A percentile compares a stretch with the other conserved stretches of the same genome.
phyloP scores from a whole-genome alignment of 345 rosid species.

The Camelina laxa region DNA sequence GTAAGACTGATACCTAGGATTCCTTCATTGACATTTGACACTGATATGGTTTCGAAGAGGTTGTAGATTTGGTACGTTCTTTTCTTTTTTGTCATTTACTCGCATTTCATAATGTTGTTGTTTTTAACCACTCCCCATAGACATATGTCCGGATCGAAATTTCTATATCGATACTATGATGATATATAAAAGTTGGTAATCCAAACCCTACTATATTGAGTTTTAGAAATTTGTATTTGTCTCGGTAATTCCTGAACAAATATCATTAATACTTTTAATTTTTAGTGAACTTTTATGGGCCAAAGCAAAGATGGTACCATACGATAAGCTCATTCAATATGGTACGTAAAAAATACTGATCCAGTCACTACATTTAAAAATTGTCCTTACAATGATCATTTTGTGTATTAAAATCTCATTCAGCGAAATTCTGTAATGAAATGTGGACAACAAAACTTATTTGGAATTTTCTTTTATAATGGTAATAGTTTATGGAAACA shows the following conservation, averaged over 20 bases:
- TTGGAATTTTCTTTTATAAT: not conserved
- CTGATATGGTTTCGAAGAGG: constrained; percentile 2
- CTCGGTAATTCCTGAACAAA: not conserved
- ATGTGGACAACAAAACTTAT: constrained; percentile 1
- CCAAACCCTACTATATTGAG: not conserved
- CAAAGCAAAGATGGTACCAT: not conserved
- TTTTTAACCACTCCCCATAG: not conserved
- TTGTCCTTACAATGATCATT: constrained; percentile 2
- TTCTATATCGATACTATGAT: not conserved
- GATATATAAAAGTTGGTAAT: not conserved
- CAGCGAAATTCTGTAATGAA: not conserved
- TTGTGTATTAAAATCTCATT: not conserved
- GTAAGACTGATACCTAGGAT: constrained; percentile 38
- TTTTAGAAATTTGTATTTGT: not conserved
- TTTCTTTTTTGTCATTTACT: constrained; percentile 7
- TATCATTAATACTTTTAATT: not conserved
- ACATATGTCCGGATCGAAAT: not conserved
- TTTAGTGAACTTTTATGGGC: not conserved
- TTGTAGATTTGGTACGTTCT: constrained; percentile 39
- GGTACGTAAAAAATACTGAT: not conserved
- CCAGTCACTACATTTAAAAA: not conserved
- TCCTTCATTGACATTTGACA: constrained; percentile 30
- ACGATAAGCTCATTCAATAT: not conserved
- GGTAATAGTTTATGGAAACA: not conserved
- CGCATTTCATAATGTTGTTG: constrained; percentile 30